phyloP scores from a whole-genome alignment of 2,329 filamentous ascomycete genomes.

The Colletotrichum sp. region DNA sequence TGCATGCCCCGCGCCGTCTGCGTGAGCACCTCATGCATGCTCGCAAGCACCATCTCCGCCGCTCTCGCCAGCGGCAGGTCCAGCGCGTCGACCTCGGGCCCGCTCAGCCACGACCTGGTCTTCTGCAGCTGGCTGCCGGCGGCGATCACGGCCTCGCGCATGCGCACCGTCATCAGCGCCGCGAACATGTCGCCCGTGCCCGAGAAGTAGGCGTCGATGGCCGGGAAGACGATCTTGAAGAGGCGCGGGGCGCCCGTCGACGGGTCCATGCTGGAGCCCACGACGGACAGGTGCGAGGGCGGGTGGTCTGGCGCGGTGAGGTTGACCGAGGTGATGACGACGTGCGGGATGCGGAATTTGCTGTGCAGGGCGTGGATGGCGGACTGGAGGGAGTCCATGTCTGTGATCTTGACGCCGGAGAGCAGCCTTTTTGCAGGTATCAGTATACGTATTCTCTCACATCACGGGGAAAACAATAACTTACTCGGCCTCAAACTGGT shows the following conservation, averaged over 20 bases:
- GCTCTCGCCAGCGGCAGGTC: constrained; percentile 85
- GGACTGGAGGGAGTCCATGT: constrained; percentile 72
- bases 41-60: constrained; percentile 85
- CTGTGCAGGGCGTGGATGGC: constrained; percentile 82
- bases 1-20: constrained; percentile 71
- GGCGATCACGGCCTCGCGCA: constrained; percentile 78
- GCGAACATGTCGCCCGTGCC: constrained; percentile 99
- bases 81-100: constrained; percentile 70
- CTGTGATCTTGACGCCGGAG: constrained; percentile 82
- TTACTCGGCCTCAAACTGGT: constrained; percentile 97
- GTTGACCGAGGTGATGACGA: constrained; percentile 90
- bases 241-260: constrained; percentile 69
- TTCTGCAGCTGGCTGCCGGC: constrained; percentile 46
- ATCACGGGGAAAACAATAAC: constrained; percentile 32
- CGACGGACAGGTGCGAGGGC: constrained; percentile 66
- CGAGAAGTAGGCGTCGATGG: constrained; percentile 91
- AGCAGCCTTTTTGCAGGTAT: constrained; percentile 65
- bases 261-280: constrained; percentile 72
- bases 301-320: constrained; percentile 61
- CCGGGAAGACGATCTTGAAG: constrained; percentile 86
- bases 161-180: constrained; percentile 83
- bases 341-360: constrained; percentile 79
- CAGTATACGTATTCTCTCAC: background rate
- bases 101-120: constrained; percentile 74
- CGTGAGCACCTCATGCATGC: constrained; percentile 86